Evolutionary conservation across 2,329 filamentous ascomycete genomes (phyloP).

Genomic region (Arthrobotrys megalospora): DNA sequence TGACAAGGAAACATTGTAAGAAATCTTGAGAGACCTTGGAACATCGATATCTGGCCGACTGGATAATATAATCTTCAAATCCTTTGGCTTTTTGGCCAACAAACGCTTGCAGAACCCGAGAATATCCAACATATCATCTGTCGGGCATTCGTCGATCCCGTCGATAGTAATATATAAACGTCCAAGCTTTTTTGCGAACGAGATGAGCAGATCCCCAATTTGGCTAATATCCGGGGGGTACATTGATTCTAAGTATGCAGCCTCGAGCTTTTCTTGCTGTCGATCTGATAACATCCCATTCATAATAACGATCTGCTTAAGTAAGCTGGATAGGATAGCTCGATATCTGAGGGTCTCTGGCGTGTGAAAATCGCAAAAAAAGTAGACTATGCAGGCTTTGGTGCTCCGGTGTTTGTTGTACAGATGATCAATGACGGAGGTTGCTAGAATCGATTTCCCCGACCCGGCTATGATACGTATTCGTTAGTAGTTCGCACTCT

Average conservation of each 20-base stretch:
- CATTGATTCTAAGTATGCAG: conserved; percentile 21
- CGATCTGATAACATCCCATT: neutral
- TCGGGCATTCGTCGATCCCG: conserved; percentile 61
- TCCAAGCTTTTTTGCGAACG: neutral
- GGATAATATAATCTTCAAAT: conserved; percentile 64
- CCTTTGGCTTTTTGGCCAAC: neutral
- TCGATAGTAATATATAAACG: conserved; percentile 60
- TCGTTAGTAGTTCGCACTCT: too few species aligned
- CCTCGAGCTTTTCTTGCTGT: conserved; percentile 32
- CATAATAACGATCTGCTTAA: conserved; percentile 60
- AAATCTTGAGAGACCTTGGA: conserved; percentile 26
- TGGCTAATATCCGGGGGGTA: conserved; percentile 43
- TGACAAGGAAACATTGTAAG: conserved; percentile 60
- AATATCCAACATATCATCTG: conserved; percentile 40
- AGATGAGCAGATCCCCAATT: conserved; percentile 19
- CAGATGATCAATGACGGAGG: conserved; percentile 54
- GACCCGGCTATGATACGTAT: conserved; percentile 55
- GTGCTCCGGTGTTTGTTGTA: conserved; percentile 5
- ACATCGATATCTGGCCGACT: conserved; percentile 64
- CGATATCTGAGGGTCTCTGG: conserved; percentile 26
- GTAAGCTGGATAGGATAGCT: conserved; percentile 55
- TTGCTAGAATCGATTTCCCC: conserved; percentile 62
- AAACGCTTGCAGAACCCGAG: conserved; percentile 25
- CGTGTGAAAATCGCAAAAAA: conserved; percentile 61
- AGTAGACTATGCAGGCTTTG: conserved; percentile 53